These are phyloP conservation scores for Stenogyne calaminthoides DNA, from an alignment of 305 asterid genomes.

Conservation along the genomic window DNA sequence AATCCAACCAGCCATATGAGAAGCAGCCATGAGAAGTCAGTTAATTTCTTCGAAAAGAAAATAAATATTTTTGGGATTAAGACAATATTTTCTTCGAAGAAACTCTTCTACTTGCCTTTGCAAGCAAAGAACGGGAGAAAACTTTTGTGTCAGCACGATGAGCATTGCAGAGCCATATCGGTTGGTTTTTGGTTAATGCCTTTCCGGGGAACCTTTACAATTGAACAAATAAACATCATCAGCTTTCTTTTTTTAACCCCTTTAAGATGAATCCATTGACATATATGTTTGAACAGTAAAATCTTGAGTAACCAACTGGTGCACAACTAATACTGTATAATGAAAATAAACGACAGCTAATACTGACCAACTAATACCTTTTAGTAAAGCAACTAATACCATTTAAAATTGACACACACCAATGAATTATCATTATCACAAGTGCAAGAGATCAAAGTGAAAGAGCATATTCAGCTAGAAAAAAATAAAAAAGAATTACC, in stretches of 20 bases:
- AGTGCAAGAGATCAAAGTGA: neutral
- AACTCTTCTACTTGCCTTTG: conserved; percentile 65
- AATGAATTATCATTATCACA: neutral
- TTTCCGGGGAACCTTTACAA: conserved; percentile 74
- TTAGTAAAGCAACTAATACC: too few species aligned
- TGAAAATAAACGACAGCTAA: too few species aligned
- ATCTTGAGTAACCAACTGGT: too few species aligned
- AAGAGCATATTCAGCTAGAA: neutral
- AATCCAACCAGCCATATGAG: conserved; percentile 30
- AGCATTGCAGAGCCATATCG: conserved; percentile 75
- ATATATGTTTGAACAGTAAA: neutral
- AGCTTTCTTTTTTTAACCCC: neutral
- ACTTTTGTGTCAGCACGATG: conserved; percentile 71
- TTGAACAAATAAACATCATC: neutral
- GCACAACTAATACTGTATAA: too few species aligned
- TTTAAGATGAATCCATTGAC: neutral
- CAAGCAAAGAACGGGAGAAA: conserved; percentile 78
- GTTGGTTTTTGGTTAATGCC: conserved; percentile 51
- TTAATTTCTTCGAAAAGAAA: neutral
- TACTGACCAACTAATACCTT: too few species aligned
- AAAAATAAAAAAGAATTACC: conserved; percentile 52
- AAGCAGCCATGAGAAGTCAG: conserved; percentile 33
- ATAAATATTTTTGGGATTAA: neutral
- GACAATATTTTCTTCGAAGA: neutral
- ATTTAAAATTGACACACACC: too few species aligned